A percentile compares a stretch with the other conserved stretches of the same genome.
Conservation (phyloP, 73 alveolate genomes). For the Paramecium caudatum region DNA sequence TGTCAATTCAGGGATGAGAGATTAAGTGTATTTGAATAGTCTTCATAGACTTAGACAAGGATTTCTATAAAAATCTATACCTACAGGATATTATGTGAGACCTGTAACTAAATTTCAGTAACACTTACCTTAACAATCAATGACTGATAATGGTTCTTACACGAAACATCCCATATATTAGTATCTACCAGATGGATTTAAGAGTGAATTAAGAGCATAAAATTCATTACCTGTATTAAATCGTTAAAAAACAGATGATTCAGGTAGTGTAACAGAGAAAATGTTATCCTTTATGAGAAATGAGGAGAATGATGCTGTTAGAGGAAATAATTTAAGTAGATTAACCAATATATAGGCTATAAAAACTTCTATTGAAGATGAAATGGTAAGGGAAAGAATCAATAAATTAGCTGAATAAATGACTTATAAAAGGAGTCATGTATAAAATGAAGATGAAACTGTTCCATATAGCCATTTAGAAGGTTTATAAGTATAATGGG, state of each 20-base stretch:
- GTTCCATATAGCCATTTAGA: constrained; percentile 34
- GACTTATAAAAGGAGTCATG: neutral
- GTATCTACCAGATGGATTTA: constrained; percentile 12
- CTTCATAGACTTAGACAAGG: constrained; percentile 49
- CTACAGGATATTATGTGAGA: neutral
- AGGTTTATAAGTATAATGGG: constrained; percentile 10
- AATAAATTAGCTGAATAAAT: constrained; percentile 28
- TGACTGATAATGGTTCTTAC: neutral
- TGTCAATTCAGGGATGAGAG: constrained; percentile 42
- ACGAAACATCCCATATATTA: constrained; percentile 26
- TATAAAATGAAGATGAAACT: neutral
- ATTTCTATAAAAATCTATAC: constrained; percentile 23
- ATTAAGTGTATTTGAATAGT: constrained; percentile 12
- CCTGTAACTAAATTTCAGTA: neutral
- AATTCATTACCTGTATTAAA: neutral
- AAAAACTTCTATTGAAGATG: constrained; percentile 27
- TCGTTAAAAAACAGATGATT: constrained; percentile 27
- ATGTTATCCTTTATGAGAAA: constrained; percentile 46
- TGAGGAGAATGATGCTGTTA: constrained; percentile 24
- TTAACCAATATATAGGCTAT: neutral
- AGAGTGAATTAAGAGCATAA: neutral
- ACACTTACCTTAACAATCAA: neutral
- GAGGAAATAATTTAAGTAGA: neutral
- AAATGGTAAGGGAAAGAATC: neutral
- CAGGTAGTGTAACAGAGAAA: constrained; percentile 15